Base-by-base conservation (phyloP, 192 early-diverging fungal species). In the Coemansia sp. region DNA sequence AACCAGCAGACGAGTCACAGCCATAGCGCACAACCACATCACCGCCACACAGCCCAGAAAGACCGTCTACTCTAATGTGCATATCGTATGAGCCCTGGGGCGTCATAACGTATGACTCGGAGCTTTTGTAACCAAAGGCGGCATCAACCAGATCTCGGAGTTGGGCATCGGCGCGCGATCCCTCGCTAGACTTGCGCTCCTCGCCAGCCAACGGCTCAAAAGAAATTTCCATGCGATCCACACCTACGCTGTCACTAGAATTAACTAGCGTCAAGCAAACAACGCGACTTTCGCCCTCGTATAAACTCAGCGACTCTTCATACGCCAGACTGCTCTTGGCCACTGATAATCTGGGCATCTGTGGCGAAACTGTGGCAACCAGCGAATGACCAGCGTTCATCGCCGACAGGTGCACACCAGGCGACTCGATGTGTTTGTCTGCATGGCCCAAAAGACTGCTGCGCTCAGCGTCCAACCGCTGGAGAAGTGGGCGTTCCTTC, bases 21-120 rank as follows among this genome's bases (percentile, higher is more conserved):
- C 69, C 73, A 21, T 81, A 81, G 14, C 70, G 73, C 36, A 81
- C 61, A 0, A 76, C 70, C 19, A 81, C 56, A 17, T 66, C 56
- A 29, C 67, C 69, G 33, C 74, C 74, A 7, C 10, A 24, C 24
- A 75, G 42, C 8, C 70, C 78, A 39, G 58, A 21, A 30, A 81
- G n/a, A 11, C 78, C 78, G 0, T 27, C 36, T 14, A 74, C 64
- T 1, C 72, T 68, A 20, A 81, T 54, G 1, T 62, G 54, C 57
- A 81, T 31, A 20, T 59, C 29, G 36, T 39, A 63, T 17, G 59
- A 53, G 0, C 22, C 31, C 17, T 54, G 42, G 25, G 71, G 59
- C 4, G 5, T 56, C 19, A 70, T 24, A 1, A 19, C 20, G 1
- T 22, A 25, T 6, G 59, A n/a, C 5, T 21, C 57, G 0, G 72